phyloP scores from a whole-genome alignment of 2,329 filamentous ascomycete genomes.

The Fusarium continuum region DNA sequence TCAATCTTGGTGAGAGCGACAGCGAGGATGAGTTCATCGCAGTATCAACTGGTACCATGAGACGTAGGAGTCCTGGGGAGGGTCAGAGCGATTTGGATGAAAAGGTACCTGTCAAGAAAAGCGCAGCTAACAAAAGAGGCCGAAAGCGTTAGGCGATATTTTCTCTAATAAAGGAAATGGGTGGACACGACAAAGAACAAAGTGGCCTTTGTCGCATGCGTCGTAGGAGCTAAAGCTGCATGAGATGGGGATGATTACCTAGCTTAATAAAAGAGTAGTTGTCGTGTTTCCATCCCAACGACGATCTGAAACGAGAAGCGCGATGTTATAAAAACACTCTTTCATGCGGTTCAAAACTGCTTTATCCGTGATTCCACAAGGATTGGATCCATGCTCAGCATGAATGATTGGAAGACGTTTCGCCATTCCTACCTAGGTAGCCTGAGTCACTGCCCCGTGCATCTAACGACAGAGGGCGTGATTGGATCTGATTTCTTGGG shows the following conservation, averaged over 20 bases:
- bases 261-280: constrained; percentile 6
- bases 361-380: constrained; percentile 3
- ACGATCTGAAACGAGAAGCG: constrained; percentile 8
- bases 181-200: constrained; percentile 20
- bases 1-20: constrained; percentile 92
- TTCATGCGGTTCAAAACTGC: constrained; percentile 17
- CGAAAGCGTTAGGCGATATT: constrained; percentile 46
- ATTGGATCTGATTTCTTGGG: constrained; percentile 9
- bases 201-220: constrained; percentile 26
- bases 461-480: constrained; percentile 28
- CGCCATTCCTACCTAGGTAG: too few species aligned
- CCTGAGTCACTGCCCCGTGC: constrained; percentile 40
- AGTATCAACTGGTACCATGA: constrained; percentile 81
- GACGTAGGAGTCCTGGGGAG: constrained; percentile 83
- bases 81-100: constrained; percentile 68
- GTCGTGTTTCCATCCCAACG: constrained; percentile 10
- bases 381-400: constrained; percentile 10
- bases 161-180: constrained; percentile 1
- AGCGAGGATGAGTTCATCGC: constrained; percentile 88
- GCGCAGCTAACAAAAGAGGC: constrained; percentile 48
- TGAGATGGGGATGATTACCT: constrained; percentile 14
- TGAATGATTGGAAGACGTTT: constrained; percentile 33
- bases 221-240: constrained; percentile 21
- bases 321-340: constrained; percentile 7
- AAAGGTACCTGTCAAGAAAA: constrained; percentile 52